Conservation (phyloP, 257 asterid genomes). For the Solanum raphanifolium region DNA sequence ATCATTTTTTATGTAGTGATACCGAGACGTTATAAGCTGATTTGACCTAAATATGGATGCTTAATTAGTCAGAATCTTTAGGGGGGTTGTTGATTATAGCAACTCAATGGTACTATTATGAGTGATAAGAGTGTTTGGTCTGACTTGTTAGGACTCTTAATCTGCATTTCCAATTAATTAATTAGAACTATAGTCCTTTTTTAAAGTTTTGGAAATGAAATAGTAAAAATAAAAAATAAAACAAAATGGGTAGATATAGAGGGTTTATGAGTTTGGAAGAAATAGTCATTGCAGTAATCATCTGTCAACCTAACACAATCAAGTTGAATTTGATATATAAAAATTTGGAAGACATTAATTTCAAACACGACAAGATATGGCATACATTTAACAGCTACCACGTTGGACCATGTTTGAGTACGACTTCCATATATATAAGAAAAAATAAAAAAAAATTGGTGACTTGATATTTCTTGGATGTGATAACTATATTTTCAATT, state of each 20-base stretch:
- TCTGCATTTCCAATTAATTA: neutral
- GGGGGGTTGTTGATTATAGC: neutral
- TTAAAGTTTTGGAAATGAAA: neutral
- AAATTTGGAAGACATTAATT: neutral
- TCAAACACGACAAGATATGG: neutral
- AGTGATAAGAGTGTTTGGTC: neutral
- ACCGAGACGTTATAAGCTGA: neutral
- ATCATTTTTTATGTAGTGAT: no score
- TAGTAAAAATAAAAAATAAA: neutral
- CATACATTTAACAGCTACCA: neutral
- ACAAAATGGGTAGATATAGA: constrained; percentile 6
- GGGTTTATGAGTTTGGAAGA: constrained; percentile 18
- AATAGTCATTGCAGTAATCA: constrained; percentile 7
- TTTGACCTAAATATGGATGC: neutral
- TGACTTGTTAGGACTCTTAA: neutral
- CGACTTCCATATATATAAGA: neutral
- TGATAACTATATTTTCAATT: no score
- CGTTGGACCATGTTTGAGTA: constrained; percentile 2
- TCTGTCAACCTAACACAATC: constrained; percentile 18
- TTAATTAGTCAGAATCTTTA: neutral
- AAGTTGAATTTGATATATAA: neutral
- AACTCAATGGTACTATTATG: neutral
- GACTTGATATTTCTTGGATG: neutral
- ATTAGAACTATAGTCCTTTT: neutral
- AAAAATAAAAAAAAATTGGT: neutral